Evolutionary conservation across 1,284 basidiomycete genomes (phyloP).

Genomic region (Phaffia rhodozyma): DNA sequence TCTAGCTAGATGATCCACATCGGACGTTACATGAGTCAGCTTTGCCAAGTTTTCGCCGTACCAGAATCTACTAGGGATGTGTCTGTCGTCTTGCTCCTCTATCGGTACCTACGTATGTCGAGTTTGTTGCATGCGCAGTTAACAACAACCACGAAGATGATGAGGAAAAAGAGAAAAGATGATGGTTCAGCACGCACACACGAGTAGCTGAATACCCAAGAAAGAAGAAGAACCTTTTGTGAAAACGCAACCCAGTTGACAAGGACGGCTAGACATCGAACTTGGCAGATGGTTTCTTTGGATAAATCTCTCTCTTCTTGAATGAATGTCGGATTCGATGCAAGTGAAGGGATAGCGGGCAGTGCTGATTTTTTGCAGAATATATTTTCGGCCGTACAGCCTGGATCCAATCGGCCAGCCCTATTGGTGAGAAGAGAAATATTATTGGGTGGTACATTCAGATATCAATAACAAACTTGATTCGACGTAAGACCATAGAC

Average conservation of each 20-base stretch:
- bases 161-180: no score
- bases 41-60: slow-evolving; percentile 50
- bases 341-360: not conserved
- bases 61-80: slow-evolving; percentile 66
- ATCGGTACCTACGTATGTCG: slow-evolving; percentile 7
- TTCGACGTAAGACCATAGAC: not conserved
- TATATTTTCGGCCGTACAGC: slow-evolving; percentile 21
- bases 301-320: slow-evolving; percentile 23
- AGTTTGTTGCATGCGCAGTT: not conserved
- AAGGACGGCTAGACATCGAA: slow-evolving; percentile 66
- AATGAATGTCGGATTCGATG: slow-evolving; percentile 29
- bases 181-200: no score
- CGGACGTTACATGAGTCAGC: slow-evolving; percentile 49
- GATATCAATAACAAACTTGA: not conserved
- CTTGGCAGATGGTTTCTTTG: slow-evolving; percentile 35
- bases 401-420: slow-evolving; percentile 27
- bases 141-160: no score
- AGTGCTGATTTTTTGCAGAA: slow-evolving; percentile 7
- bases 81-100: slow-evolving; percentile 26
- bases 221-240: slow-evolving; percentile 47
- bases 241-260: slow-evolving; percentile 82
- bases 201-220: no score
- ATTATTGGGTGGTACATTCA: not conserved
- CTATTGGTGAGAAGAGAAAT: not conserved
- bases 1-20: slow-evolving; percentile 26